Percentiles rank a stretch among this genome's conserved stretches.
Evolutionary conservation across 192 early-diverging fungal genomes (phyloP).

Genomic region (Linnemannia schmuckeri): DNA sequence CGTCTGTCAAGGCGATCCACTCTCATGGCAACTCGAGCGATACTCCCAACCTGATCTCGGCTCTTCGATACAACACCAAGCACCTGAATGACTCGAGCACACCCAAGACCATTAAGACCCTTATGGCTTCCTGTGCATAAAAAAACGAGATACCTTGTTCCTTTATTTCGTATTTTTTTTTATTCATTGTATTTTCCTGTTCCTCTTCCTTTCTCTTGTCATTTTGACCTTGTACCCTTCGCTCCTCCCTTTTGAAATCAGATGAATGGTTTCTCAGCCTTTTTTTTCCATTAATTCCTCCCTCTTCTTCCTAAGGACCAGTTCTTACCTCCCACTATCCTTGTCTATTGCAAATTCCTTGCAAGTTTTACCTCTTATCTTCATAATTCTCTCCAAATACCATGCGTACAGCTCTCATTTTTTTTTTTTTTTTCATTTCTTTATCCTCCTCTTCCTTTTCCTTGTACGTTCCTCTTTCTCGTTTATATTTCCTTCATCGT

Average conservation of each 20-base stretch:
- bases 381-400: neutral
- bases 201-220: neutral
- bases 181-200: neutral
- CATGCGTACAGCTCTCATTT: neutral
- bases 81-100: slow-evolving; percentile 87
- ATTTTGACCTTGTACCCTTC: neutral
- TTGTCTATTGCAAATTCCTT: neutral
- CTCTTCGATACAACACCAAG: slow-evolving; percentile 81
- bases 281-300: neutral
- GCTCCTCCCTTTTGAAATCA: neutral
- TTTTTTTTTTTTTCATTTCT: neutral
- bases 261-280: neutral
- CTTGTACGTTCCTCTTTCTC: neutral
- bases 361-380: neutral
- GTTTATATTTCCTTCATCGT: neutral
- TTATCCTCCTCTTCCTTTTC: neutral
- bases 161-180: neutral
- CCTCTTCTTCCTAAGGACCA: neutral
- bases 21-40: slow-evolving; percentile 65
- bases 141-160: neutral
- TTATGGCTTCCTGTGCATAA: slow-evolving; percentile 58
- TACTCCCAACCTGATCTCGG: slow-evolving; percentile 75
- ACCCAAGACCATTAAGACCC: slow-evolving; percentile 74
- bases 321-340: neutral
- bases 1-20: slow-evolving; percentile 79